Evolutionary conservation across 1,284 basidiomycete genomes (phyloP).

Genomic region (Ceratorhiza oryzae-sativae): DNA sequence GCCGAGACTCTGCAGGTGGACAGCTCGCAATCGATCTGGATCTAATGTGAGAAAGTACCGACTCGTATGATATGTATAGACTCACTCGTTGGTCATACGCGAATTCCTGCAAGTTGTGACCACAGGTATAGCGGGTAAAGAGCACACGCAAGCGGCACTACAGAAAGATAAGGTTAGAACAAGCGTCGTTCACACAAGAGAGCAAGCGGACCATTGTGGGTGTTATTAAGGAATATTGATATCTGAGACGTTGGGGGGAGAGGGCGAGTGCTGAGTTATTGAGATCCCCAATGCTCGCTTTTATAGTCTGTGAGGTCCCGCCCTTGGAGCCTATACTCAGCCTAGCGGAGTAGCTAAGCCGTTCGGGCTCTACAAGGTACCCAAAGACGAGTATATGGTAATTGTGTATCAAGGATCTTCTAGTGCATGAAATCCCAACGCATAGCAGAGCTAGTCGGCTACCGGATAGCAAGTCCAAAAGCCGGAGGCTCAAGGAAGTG

Average conservation of each 20-base stretch:
- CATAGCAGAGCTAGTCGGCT: conserved; percentile 9
- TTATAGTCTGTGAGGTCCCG: conserved; percentile 22
- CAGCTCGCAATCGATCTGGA: conserved; percentile 35
- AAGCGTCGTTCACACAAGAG: not conserved
- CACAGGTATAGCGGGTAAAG: conserved; percentile 36
- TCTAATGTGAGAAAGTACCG: conserved; percentile 1
- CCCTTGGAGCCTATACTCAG: conserved; percentile 9
- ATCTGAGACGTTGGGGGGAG: conserved; percentile 3
- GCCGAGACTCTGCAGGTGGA: conserved; percentile 26
- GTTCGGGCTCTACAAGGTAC: not conserved
- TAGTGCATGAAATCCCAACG: conserved; percentile 28
- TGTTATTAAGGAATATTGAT: too few species aligned
- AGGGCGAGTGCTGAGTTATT: conserved; percentile 21
- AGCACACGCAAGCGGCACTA: conserved; percentile 38
- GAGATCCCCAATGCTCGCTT: not conserved
- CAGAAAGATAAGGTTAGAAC: not conserved
- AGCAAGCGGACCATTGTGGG: conserved; percentile 15
- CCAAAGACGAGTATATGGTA: conserved; percentile 34
- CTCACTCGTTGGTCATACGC: conserved; percentile 31
- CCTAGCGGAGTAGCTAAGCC: conserved; percentile 20
- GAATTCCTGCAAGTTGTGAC: conserved; percentile 36
- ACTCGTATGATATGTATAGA: not conserved
- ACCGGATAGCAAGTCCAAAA: conserved; percentile 8
- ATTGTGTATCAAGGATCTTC: conserved; percentile 26
- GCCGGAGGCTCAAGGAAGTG: conserved; percentile 18